Evolutionary conservation across 2,329 filamentous ascomycete species (phyloP).

Genomic region (Curvularia sp.): DNA sequence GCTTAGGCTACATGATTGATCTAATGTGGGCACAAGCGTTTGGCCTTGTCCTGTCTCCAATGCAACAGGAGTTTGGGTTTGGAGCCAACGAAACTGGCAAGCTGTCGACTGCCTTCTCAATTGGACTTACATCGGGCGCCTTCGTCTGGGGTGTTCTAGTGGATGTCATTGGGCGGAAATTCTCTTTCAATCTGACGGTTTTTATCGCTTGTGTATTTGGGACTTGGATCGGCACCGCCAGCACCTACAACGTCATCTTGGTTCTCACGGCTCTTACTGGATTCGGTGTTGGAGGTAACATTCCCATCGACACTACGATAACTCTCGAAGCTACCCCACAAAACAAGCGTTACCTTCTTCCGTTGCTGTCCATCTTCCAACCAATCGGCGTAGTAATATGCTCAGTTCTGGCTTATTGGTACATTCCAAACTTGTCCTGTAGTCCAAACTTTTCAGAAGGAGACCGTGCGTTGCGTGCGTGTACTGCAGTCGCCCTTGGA

Average conservation of each 20-base stretch:
- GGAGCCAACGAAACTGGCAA: conserved; percentile 55
- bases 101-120: conserved; percentile 63
- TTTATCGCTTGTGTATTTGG: conserved; percentile 64
- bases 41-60: conserved; percentile 61
- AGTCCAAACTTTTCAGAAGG: conserved; percentile 59
- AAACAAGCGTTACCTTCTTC: conserved; percentile 61
- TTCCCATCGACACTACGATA: conserved; percentile 64
- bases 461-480: conserved; percentile 54
- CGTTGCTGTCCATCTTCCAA: conserved; percentile 63
- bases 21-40: conserved; percentile 67
- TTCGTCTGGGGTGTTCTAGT: conserved; percentile 64
- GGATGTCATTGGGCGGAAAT: conserved; percentile 61
- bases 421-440: conserved; percentile 61
- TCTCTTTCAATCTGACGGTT: conserved; percentile 66
- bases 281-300: conserved; percentile 62
- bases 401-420: conserved; percentile 61
- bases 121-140: conserved; percentile 63
- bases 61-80: conserved; percentile 66
- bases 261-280: conserved; percentile 63
- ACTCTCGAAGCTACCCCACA: conserved; percentile 64
- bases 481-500: conserved; percentile 46
- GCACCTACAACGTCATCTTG: conserved; percentile 60
- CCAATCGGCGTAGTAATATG: conserved; percentile 63
- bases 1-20: conserved; percentile 64
- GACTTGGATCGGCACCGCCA: conserved; percentile 59